Conservation (phyloP, 495 filamentous ascomycete genomes). For the Podospora australis region DNA sequence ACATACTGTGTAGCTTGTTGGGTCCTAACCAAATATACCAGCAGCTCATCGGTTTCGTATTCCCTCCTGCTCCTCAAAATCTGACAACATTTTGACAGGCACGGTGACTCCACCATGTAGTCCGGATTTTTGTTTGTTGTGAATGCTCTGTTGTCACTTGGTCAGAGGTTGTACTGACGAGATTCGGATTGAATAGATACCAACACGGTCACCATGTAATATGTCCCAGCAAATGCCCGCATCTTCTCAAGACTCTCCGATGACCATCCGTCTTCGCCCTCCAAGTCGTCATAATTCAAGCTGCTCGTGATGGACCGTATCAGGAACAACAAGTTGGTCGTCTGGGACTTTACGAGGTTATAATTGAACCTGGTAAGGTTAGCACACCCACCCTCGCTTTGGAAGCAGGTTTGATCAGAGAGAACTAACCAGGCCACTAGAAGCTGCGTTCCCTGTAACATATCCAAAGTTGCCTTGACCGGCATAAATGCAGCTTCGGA, state of each 20-base stretch:
- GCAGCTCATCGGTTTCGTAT: conserved; percentile 18
- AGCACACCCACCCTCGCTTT: background rate
- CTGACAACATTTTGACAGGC: conserved; percentile 18
- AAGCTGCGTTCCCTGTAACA: conserved; percentile 26
- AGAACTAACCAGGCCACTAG: conserved; percentile 21
- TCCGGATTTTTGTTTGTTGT: conserved; percentile 29
- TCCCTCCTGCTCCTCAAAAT: conserved; percentile 17
- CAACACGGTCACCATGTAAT: conserved; percentile 28
- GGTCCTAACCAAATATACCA: conserved; percentile 22
- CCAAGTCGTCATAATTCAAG: conserved; percentile 10
- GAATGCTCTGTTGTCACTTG: conserved; percentile 14
- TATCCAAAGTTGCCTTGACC: conserved; percentile 18
- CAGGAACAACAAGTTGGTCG: conserved; percentile 28
- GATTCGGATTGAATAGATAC: background rate
- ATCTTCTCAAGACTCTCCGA: conserved; percentile 20
- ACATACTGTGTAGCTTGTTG: conserved; percentile 27
- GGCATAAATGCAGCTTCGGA: conserved; percentile 14
- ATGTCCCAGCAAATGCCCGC: conserved; percentile 27
- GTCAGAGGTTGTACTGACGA: background rate
- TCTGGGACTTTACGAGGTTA: conserved; percentile 24
- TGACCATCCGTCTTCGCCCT: conserved; percentile 1
- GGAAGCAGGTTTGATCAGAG: background rate
- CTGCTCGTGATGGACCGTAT: conserved; percentile 19
- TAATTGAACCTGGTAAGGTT: conserved; percentile 20
- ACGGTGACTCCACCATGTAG: conserved; percentile 23